Percentiles rank a stretch among this genome's conserved stretches.
Conservation (phyloP, 768 basidiomycete species). For the Mycena metata region DNA sequence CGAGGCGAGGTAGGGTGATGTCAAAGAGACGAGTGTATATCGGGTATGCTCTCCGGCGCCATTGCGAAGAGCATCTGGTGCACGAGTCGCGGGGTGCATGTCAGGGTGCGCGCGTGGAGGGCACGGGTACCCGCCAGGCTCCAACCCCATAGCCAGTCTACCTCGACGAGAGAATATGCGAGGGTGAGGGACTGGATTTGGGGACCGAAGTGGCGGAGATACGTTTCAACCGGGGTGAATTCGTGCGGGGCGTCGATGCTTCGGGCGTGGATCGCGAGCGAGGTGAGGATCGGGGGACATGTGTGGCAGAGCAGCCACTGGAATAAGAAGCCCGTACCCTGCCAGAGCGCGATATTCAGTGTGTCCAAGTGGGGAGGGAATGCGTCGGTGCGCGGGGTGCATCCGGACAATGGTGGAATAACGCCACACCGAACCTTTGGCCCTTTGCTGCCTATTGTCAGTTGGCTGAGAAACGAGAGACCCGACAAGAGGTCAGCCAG, state of each 20-base stretch:
- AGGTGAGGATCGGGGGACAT: neutral
- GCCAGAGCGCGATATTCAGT: neutral
- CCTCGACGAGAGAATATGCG: neutral
- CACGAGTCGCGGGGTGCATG: neutral
- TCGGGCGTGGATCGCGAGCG: neutral
- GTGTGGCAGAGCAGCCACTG: neutral
- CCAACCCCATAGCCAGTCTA: neutral
- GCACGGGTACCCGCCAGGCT: neutral
- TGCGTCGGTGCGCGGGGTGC: neutral
- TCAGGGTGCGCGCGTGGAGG: neutral
- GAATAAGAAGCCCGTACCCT: neutral
- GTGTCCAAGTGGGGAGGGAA: neutral
- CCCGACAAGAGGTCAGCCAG: neutral
- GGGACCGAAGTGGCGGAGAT: conserved; percentile 6
- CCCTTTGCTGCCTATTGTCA: neutral
- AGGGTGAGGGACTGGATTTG: conserved; percentile 14
- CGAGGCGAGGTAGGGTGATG: neutral
- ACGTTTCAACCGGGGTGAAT: neutral
- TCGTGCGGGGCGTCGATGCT: neutral
- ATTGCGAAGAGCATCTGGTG: neutral
- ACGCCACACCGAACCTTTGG: too few relatives aligned
- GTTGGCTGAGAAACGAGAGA: neutral
- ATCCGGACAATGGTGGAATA: neutral
- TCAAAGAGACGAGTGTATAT: neutral
- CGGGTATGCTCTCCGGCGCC: neutral